Evolutionary conservation across 768 basidiomycete genomes (phyloP), one percentile per base, ranked within the genome.

Genomic region (Russula foetens): DNA sequence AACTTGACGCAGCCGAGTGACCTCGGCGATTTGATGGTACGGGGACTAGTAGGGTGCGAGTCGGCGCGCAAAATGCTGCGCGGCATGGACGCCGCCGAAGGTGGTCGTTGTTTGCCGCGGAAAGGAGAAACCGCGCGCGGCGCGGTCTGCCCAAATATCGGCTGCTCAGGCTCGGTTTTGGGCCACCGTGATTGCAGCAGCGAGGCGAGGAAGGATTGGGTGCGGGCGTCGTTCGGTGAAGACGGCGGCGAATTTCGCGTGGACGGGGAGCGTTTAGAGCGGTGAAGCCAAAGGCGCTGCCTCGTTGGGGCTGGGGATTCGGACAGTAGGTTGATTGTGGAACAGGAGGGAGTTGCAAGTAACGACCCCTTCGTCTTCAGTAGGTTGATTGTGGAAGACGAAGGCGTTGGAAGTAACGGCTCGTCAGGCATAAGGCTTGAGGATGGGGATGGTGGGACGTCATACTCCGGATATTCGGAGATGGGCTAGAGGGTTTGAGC

Each of bases 231-330:
- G 28, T 26, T 60, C 9, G 65, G 58, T 2, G 65, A 63, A 28
- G 63, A 38, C 5, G 58, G 45, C 3, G 65, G 58, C 5, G 53
- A 62, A 46, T 44, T 57, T 51, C 45, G 68, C 60, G 23, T 64
- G 19, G 45, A 66, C 56, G 45, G 74, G 63, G 11, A 74, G 69
- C 66, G 73, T 76, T 48, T 77, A 75, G 71, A 74, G 46, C 79
- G 76, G 64, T 79, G 78, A 48, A 81, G 73, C 79, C 79, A 81
- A 66, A 79, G 76, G 23, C 75, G 74, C 35, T 71, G 72, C 43
- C 71, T 67, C 49, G 71, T 65, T 29, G 71, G 65, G 55, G 67
- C 67, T 31, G 65, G 59, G 24, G 71, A 68, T 58, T 65, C 60
- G 38, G 67, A 61, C 54, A 56, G 64, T 52, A 60, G 60, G 61